phyloP scores from a whole-genome alignment of 2,329 filamentous ascomycete genomes.

The Verticillium isaacii region DNA sequence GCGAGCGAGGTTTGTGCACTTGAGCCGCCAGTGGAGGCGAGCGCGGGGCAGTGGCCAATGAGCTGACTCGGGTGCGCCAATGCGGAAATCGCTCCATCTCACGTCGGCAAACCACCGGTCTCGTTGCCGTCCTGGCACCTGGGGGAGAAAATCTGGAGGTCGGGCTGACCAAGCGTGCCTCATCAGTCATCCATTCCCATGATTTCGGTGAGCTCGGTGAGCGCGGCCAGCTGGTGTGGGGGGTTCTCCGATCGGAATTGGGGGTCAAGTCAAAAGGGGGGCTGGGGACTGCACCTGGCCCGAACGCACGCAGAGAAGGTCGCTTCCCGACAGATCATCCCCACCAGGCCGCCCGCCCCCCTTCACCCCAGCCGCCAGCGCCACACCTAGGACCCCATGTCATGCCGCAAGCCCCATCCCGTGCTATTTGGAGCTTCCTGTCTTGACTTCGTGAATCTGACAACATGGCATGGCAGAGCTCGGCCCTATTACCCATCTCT shows the following conservation, averaged over 20 bases:
- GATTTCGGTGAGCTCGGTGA: neutral
- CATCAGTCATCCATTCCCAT: neutral
- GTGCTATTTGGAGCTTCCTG: constrained; percentile 4
- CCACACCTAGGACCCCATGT: constrained; percentile 5
- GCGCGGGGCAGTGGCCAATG: constrained; percentile 2
- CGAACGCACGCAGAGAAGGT: neutral
- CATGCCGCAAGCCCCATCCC: neutral
- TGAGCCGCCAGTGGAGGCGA: neutral
- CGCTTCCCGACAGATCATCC: neutral
- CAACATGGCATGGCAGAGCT: neutral
- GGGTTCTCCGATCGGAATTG: neutral
- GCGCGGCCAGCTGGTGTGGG: neutral
- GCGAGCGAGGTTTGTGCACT: neutral
- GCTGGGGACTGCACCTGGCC: neutral
- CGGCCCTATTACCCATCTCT: neutral
- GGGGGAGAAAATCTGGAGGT: neutral
- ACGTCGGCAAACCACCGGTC: neutral
- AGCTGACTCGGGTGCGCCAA: neutral
- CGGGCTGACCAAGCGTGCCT: neutral
- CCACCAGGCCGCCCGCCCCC: neutral
- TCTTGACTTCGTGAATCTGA: neutral
- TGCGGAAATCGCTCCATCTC: neutral
- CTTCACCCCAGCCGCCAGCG: constrained; percentile 3
- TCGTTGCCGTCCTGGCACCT: neutral
- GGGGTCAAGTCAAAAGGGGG: neutral